These are phyloP conservation scores for Fusarium sp. DNA, from an alignment of 2,329 filamentous ascomycete genomes.

Conservation along the genomic window DNA sequence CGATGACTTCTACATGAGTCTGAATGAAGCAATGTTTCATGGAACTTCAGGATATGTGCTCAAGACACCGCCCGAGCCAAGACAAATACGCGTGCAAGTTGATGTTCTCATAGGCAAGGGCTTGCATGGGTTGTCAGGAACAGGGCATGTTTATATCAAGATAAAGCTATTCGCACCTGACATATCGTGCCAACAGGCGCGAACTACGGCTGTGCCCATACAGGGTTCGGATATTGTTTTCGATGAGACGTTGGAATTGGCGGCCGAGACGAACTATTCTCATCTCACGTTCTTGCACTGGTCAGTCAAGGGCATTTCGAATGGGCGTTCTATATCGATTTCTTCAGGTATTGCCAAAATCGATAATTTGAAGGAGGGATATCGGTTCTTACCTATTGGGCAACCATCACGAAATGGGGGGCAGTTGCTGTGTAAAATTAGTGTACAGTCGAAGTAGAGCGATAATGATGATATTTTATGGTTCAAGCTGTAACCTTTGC, in stretches of 20 bases:
- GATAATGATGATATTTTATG: neutral
- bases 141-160: neutral
- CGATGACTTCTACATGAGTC: neutral
- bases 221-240: neutral
- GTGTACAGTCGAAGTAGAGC: neutral
- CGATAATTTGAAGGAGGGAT: conserved; percentile 5
- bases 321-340: neutral
- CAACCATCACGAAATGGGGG: neutral
- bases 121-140: neutral
- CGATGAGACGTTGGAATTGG: conserved; percentile 1
- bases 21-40: conserved; percentile 23
- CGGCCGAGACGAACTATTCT: neutral
- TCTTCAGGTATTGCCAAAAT: conserved; percentile 6
- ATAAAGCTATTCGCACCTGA: conserved; percentile 15
- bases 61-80: neutral
- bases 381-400: neutral
- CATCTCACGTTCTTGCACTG: conserved; percentile 10
- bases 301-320: neutral
- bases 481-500: no score
- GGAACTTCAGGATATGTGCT: conserved; percentile 15
- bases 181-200: neutral
- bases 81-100: neutral
- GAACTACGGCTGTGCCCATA: neutral
- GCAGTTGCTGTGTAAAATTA: conserved; percentile 18
- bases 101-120: conserved; percentile 5